Evolutionary conservation across 257 asterid genomes (phyloP).

Genomic region (Penstemon davidsonii): DNA sequence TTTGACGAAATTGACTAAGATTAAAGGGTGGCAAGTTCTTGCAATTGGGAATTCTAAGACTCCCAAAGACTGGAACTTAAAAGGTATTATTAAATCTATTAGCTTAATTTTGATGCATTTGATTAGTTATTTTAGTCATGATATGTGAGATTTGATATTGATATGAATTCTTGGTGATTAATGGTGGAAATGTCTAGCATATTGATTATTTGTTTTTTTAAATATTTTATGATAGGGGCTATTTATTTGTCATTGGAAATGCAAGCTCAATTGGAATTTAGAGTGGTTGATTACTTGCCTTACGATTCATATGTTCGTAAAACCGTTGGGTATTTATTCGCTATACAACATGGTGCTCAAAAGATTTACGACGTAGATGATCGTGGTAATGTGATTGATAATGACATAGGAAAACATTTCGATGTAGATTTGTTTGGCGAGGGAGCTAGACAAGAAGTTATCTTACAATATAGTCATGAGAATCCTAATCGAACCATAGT

Average conservation of each 20-base stretch:
- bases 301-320: conserved; percentile 93
- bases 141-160: too few relatives aligned
- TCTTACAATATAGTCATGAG: conserved; percentile 89
- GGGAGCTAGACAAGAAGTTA: conserved; percentile 80
- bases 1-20: conserved; percentile 45
- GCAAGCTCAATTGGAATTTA: conserved; percentile 86
- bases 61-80: conserved; percentile 87
- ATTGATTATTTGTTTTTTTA: not conserved
- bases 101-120: too few relatives aligned
- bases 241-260: conserved; percentile 71
- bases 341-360: conserved; percentile 95
- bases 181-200: not conserved
- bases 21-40: conserved; percentile 91
- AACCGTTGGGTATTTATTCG: conserved; percentile 86
- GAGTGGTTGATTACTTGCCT: conserved; percentile 87
- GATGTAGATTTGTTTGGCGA: conserved; percentile 89
- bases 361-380: conserved; percentile 88
- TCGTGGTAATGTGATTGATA: conserved; percentile 79
- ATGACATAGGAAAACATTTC: conserved; percentile 82
- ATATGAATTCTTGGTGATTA: too few relatives aligned
- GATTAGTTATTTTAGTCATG: too few relatives aligned
- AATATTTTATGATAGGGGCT: conserved; percentile 48
- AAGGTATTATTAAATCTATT: conserved; percentile 51
- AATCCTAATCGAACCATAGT: conserved; percentile 83
- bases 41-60: conserved; percentile 91